Evolutionary conservation across 2,329 filamentous ascomycete species (phyloP), one percentile per base, ranked within the genome.

Genomic region (Ophiosphaerella herpotricha): DNA sequence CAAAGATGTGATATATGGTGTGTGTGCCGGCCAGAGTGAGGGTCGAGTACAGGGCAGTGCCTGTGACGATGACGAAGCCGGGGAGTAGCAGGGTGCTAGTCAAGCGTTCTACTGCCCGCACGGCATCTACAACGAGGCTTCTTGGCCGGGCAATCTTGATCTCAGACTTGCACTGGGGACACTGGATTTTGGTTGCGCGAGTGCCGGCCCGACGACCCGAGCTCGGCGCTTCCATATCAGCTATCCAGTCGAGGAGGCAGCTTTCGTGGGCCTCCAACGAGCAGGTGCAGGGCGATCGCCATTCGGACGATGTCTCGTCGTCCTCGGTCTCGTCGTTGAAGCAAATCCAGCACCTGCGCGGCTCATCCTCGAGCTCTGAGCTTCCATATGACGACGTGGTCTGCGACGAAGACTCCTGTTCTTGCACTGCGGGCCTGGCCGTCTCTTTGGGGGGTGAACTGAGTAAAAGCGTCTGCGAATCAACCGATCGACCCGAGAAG

Each of bases 281-380:
- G 74, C 94, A 99, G 0, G 88, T 88, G 70, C 94, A 99, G 1
- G 94, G 92, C 46, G 88, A 89, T 38, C 90, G 86, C 93, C 94
- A 99, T 60, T 81, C 79, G 2, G 80, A 79, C 23, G 82, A 82
- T 11, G 80, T 78, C 7, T 82, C 81, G n/a, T 77, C 77, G 49
- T 88, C 85, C 63, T 88, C 85, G 6, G 80, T 85, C 59, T 85
- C 81, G 52, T 87, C 85, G 41, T 80, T 80, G 69, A 87, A 86
- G 71, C 85, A 88, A 55, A 88, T 87, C 85, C 85, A 88, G 67
- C 85, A 88, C 68, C 81, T 85, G 51, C 78, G 78, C 11, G 74
- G 62, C 18, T 77, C 72, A 9, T 73, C 67, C 32, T 76, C 48
- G 39, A 16, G 57, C 37, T 61, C 52, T 36, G 51, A 46, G 36